Percentiles rank a stretch among this genome's conserved stretches.
Evolutionary conservation across 1,139 yeast genomes (phyloP).

Genomic region (Nakaseomyces uthaithaninus): DNA sequence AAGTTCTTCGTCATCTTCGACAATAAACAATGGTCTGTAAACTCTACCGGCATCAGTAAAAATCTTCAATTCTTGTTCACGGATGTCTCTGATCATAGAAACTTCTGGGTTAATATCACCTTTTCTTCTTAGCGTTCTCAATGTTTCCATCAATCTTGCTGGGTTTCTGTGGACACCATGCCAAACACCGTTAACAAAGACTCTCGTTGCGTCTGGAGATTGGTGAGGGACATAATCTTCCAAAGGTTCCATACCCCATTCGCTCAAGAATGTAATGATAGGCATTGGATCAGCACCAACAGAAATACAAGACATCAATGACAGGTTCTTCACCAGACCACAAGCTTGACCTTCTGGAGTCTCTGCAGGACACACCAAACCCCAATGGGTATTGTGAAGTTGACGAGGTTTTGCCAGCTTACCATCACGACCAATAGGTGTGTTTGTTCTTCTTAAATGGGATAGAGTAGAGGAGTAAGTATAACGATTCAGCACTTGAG

Average conservation of each 20-base stretch:
- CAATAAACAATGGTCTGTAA: conserved; percentile 87
- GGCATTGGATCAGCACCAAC: conserved; percentile 98
- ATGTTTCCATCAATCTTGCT: conserved; percentile 78
- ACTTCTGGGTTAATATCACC: conserved; percentile 97
- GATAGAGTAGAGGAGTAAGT: conserved; percentile 96
- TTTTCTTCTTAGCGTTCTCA: conserved; percentile 85
- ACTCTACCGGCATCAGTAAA: conserved; percentile 99
- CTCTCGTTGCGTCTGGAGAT: conserved; percentile 85
- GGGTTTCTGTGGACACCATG: conserved; percentile 98
- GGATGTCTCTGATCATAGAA: conserved; percentile 89
- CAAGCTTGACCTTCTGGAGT: conserved; percentile 99
- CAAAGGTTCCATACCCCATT: conserved; percentile 98
- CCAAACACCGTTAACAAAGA: conserved; percentile 98
- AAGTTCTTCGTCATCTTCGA: conserved; percentile 69
- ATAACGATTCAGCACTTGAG: conserved; percentile 95
- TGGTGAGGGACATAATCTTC: conserved; percentile 94
- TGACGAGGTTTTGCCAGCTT: conserved; percentile 98
- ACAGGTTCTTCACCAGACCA: conserved; percentile 93
- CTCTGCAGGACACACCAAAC: conserved; percentile 98
- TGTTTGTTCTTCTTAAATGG: conserved; percentile 96
- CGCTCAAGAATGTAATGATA: conserved; percentile 84
- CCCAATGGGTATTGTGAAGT: conserved; percentile 99
- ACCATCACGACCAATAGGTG: conserved; percentile 98
- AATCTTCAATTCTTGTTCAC: conserved; percentile 91
- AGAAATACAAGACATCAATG: conserved; percentile 94